Base-by-base conservation (phyloP, 2,329 filamentous ascomycete species). In the Pyricularia sp. region DNA sequence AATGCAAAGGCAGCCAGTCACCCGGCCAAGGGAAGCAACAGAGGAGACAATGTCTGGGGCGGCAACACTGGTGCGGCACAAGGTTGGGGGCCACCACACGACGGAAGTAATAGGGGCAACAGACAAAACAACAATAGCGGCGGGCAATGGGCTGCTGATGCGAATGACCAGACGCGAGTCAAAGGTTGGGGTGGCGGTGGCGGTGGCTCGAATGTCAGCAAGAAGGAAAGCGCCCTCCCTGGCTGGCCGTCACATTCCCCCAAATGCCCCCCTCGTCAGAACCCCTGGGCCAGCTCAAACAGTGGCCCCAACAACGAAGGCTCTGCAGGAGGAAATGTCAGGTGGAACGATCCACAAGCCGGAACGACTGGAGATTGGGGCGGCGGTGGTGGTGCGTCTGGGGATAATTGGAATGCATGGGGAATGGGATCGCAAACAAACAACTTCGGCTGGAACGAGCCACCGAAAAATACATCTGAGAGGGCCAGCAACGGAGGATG, bases 1-100 rank as follows among this genome's bases (percentile, higher is more conserved):
- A 69, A 66, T 28, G 36, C 70, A 67, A 72, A 70, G 36, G 58
- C n/a, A 12, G 69, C 66, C 6, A 59, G 67, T 14, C 64, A 69
- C 14, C n/a, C 66, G 11, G 69, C 23, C 68, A 33, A 31, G 68
- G 14, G 67, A 69, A 61, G 58, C 58, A 61, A 61, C 28, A 33
- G 66, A 20, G 65, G 26, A 11, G 70, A 66, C 17, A 59, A 69
- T 12, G 70, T 69, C 11, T 72, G 70, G 71, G 71, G 71, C 10
- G 65, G 68, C n/a, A 55, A 61, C 28, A 69, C 63, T 9, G 70
- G 69, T 65, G 68, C 69, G 2, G 26, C 70, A 6, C 67, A 65
- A n/a, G 14, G 23, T 31, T 64, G 25, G 14, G 67, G 67, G n/a
- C 61, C 68, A 25, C 17, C 14, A 17, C 30, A 58, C 3, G n/a